Conservation (phyloP, 2,329 filamentous ascomycete species). For the Pezizomycotina sp. region DNA sequence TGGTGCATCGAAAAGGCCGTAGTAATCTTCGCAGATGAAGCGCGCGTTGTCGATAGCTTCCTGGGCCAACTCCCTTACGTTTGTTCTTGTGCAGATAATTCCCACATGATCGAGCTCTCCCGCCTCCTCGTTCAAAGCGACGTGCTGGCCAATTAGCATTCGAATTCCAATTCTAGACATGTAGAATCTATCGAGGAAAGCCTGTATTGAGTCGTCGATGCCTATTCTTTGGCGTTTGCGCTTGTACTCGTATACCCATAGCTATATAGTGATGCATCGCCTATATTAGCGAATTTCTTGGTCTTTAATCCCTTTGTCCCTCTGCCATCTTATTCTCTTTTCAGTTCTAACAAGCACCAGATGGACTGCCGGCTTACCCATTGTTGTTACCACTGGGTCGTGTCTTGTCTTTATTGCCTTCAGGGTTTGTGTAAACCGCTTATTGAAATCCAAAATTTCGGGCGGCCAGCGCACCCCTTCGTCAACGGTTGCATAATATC, state of each 20-base stretch:
- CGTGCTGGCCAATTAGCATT: constrained; percentile 98
- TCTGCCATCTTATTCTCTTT: too few relatives aligned
- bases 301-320: not conserved
- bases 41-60: constrained; percentile 97
- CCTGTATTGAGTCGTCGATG: constrained; percentile 92
- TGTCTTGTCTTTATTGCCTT: constrained; percentile 91
- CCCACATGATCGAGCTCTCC: constrained; percentile 89
- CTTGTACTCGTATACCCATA: constrained; percentile 98
- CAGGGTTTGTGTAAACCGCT: constrained; percentile 70
- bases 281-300: constrained; percentile 3
- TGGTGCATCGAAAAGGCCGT: constrained; percentile 89
- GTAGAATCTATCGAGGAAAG: constrained; percentile 96
- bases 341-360: not conserved
- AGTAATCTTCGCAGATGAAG: constrained; percentile 98
- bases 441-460: constrained; percentile 87
- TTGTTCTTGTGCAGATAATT: constrained; percentile 98
- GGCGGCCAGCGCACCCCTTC: constrained; percentile 82
- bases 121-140: constrained; percentile 83
- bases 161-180: constrained; percentile 98
- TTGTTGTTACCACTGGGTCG: constrained; percentile 92
- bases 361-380: constrained; percentile 32
- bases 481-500: constrained; percentile 87
- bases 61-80: constrained; percentile 81
- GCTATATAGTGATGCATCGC: constrained; percentile 33
- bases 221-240: constrained; percentile 91